Evolutionary conservation across 2,329 filamentous ascomycete species (phyloP).

Genomic region (Colletotrichum viniferum): DNA sequence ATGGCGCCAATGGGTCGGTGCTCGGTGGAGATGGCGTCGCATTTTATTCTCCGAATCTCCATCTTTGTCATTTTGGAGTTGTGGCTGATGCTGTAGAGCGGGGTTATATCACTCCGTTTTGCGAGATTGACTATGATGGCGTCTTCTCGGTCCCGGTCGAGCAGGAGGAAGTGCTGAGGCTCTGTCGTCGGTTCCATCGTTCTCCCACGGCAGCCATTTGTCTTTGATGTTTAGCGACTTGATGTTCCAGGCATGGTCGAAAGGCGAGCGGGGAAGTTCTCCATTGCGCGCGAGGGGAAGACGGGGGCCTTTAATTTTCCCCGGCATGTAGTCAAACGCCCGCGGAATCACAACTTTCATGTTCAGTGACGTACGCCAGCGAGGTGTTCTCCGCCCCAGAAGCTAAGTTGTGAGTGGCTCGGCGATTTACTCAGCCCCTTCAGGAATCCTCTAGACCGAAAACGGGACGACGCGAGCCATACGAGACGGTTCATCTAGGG

Average conservation of each 20-base stretch:
- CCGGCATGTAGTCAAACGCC: background rate
- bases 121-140: background rate
- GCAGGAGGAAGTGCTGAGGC: background rate
- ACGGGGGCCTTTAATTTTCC: background rate
- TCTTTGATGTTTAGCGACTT: background rate
- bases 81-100: background rate
- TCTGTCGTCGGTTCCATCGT: background rate
- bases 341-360: background rate
- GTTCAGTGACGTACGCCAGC: background rate
- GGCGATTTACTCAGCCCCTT: background rate
- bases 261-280: background rate
- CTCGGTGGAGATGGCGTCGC: background rate
- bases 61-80: slow-evolving; percentile 12
- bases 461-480: slow-evolving; percentile 5
- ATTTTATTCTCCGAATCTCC: background rate
- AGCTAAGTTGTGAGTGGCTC: background rate
- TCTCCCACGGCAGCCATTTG: background rate
- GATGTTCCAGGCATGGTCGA: background rate
- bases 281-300: background rate
- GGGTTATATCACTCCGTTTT: background rate
- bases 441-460: background rate
- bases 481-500: background rate
- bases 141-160: background rate
- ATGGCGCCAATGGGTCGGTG: background rate
- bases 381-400: background rate